Base-by-base conservation (phyloP, 306 rosid genomes). In the Prunus persica region DNA sequence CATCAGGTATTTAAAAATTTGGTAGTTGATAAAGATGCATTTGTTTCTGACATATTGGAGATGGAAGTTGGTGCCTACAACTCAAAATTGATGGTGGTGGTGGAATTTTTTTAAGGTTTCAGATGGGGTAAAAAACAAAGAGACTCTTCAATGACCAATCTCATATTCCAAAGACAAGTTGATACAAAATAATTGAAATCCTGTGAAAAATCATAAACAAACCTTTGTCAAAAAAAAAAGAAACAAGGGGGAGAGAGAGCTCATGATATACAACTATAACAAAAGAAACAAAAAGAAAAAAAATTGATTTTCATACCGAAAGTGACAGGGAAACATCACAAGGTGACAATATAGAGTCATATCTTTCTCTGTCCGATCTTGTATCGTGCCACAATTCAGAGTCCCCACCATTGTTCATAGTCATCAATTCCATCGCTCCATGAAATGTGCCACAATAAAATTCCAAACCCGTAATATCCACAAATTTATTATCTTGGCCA, bases 391-490 rank as follows among this genome's bases (percentile, higher is more conserved):
- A 62, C 63, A 81, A 50, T 65, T 55, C 38, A 49, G 75, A 69
- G 76, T 82, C 82, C 67, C 80, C 76, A 65, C 38, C 69, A 82
- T 74, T 74, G 57, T 84, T 84, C 82, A 85, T 13, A 76, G 73
- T 71, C 80, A 78, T 72, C 80, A 79, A 77, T 78, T 84, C 89
- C 79, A 74, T 45, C 2, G 86, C 78, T 77, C 83, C 84, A 54
- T 74, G 82, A 83, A 78, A 79, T 80, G 86, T 81, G 68, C 87
- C 76, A 81, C 96, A 90, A 80, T 92, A 94, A 73, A 94, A 80
- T 66, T 94, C 98, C 82, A 92, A 83, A 72, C 92, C 96, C 52
- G 75, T 81, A 30, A 94, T 83, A 77, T 92, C 96, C 70, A 94
- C 82, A 76, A 73, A 67, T 87, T 91, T 94, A 75, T 89, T 86